Percentiles rank a stretch among this genome's conserved stretches.
Conservation (phyloP, 2,329 filamentous ascomycete species). For the Aspergillus ruber region DNA sequence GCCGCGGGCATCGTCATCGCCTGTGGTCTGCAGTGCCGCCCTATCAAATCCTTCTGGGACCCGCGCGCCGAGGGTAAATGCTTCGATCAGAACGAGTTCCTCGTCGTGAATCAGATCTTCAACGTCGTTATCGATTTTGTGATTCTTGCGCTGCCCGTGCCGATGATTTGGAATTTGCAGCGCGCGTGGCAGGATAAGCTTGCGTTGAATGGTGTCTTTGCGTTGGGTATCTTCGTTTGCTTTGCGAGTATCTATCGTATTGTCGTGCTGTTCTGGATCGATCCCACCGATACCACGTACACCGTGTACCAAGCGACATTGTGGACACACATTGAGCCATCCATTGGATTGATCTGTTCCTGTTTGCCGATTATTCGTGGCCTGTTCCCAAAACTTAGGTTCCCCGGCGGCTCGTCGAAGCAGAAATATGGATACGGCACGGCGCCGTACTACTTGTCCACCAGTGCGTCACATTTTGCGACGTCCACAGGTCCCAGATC, state of each 20-base stretch:
- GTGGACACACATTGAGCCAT: conserved; percentile 31
- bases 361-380: conserved; percentile 30
- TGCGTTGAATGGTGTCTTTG: conserved; percentile 27
- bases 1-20: conserved; percentile 24
- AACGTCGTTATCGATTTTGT: conserved; percentile 29
- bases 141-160: conserved; percentile 24
- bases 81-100: conserved; percentile 21
- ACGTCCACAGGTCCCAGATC: conserved; percentile 17
- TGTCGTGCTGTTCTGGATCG: conserved; percentile 28
- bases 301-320: conserved; percentile 28
- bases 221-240: conserved; percentile 27
- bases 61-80: conserved; percentile 19
- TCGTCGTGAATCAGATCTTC: conserved; percentile 29
- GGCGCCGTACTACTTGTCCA: conserved; percentile 21
- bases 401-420: conserved; percentile 4
- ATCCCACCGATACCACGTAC: conserved; percentile 23
- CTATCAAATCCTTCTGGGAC: conserved; percentile 26
- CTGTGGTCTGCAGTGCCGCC: conserved; percentile 27
- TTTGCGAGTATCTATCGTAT: conserved; percentile 32
- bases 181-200: conserved; percentile 30
- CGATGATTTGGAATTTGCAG: conserved; percentile 30
- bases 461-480: conserved; percentile 17
- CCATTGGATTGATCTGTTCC: conserved; percentile 29
- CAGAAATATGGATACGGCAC: conserved; percentile 15
- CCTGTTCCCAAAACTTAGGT: conserved; percentile 23